phyloP scores from a whole-genome alignment of 108 stramenopile species.

The Conticribra weissflogii region DNA sequence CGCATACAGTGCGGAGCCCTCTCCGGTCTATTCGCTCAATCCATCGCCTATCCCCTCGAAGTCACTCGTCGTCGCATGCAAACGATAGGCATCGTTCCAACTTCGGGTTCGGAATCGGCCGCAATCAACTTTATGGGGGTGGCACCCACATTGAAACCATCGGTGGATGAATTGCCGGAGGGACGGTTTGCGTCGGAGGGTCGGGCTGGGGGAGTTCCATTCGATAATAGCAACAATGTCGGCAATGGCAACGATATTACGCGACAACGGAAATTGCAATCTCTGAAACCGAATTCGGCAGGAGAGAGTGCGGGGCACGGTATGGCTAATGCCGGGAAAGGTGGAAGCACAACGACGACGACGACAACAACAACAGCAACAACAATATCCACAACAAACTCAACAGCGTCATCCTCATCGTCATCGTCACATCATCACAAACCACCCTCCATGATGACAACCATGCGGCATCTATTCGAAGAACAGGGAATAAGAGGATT shows the following conservation, averaged over 20 bases:
- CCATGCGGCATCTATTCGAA: slow-evolving; percentile 68
- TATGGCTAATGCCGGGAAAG: no score
- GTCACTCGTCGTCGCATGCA: slow-evolving; percentile 96
- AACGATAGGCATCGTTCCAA: slow-evolving; percentile 87
- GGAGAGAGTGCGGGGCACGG: no score
- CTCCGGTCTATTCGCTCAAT: slow-evolving; percentile 91
- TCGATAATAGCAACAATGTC: not conserved
- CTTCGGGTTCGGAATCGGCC: slow-evolving; percentile 74
- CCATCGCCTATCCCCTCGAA: slow-evolving; percentile 93
- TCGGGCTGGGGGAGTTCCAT: not conserved
- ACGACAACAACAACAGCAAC: not conserved
- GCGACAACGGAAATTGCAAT: no score
- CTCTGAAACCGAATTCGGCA: no score
- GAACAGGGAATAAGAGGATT: slow-evolving; percentile 93
- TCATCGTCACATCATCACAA: slow-evolving; percentile 36
- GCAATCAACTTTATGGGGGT: slow-evolving; percentile 55
- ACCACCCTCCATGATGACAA: slow-evolving; percentile 66
- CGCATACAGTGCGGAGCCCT: slow-evolving; percentile 88
- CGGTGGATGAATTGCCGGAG: slow-evolving; percentile 32
- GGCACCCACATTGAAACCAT: slow-evolving; percentile 23
- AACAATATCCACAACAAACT: not conserved
- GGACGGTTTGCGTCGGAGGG: not conserved
- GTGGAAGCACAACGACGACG: not conserved
- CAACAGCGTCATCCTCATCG: no score
- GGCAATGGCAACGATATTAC: no score